Evolutionary conservation across 345 rosid species (phyloP), one percentile per base, ranked within the genome.

Genomic region (Geranium rotundifolium): DNA sequence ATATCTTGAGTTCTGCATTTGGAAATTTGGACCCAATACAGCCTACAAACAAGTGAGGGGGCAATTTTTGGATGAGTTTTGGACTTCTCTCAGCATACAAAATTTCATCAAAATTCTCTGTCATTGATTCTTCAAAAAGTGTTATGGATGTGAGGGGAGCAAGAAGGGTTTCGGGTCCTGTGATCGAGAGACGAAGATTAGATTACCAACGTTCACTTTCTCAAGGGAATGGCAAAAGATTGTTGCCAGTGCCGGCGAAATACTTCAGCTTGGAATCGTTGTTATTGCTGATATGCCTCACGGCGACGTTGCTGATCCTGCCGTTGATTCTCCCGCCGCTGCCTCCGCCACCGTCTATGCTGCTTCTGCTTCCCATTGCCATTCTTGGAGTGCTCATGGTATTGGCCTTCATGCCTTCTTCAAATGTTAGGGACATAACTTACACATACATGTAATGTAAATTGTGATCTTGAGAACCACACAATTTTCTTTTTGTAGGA

Each of bases 291-390:
- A 34, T 19, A 18, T 37, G 67, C 59, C 64, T 69, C 29, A 56
- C 72, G 0, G 67, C 54, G 29, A 57, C 63, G 31, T 56, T 69
- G 29, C 59, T 63, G 54, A 63, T 64, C 37, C 64, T 69, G 1
- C 67, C 72, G 2, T 61, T 69, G 60, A 30, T 69, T 4, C 67
- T 63, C 5, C 72, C 72, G 23, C 72, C 72, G 6, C 23, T 69
- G 59, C 72, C 67, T 20, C 72, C 72, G 20, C 72, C 72, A 0
- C 72, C 72, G 16, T 60, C 23, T 17, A 7, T 65, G 59, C 65
- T 69, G 54, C 67, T 69, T 59, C 60, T 63, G 64, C 67, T 69
- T 55, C 72, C 72, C 54, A 69, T 69, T 37, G 67, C 54, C 62
- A 69, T 69, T 20, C 63, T 69, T 4, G 63, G 39, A 4, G 23